phyloP scores from a whole-genome alignment of 1,284 basidiomycete genomes.

The Heimioporus retisporus region DNA sequence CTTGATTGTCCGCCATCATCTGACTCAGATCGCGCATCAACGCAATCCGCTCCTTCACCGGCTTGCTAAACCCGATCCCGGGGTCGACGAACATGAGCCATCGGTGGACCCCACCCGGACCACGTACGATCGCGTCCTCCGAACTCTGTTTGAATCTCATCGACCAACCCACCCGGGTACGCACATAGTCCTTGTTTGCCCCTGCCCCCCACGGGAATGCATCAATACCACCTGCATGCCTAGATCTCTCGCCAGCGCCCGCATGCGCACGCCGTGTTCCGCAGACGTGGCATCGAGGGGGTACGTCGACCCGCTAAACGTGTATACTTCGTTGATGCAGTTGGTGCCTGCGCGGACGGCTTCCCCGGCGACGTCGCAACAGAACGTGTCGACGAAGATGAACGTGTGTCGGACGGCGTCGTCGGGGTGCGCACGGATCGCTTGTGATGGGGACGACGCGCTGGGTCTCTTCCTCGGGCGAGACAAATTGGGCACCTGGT shows the following conservation, averaged over 20 bases:
- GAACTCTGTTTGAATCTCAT: slow-evolving; percentile 82
- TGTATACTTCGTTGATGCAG: slow-evolving; percentile 96
- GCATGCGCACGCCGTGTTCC: slow-evolving; percentile 67
- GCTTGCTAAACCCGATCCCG: slow-evolving; percentile 97
- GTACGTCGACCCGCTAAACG: slow-evolving; percentile 78
- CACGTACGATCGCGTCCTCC: slow-evolving; percentile 74
- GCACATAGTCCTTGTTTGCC: slow-evolving; percentile 65
- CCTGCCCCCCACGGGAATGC: slow-evolving; percentile 91
- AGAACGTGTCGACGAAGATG: slow-evolving; percentile 96
- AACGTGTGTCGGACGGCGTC: slow-evolving; percentile 50
- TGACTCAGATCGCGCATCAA: slow-evolving; percentile 67
- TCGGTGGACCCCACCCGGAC: slow-evolving; percentile 79
- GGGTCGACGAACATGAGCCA: slow-evolving; percentile 97
- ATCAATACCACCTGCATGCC: slow-evolving; percentile 87
- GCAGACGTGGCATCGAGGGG: slow-evolving; percentile 48
- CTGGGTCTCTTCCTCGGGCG: slow-evolving; percentile 77
- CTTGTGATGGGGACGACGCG: slow-evolving; percentile 82
- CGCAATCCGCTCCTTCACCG: slow-evolving; percentile 78
- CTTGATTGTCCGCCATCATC: slow-evolving; percentile 55
- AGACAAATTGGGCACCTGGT: slow-evolving; percentile 79
- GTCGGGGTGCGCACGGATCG: slow-evolving; percentile 46
- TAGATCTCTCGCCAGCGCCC: slow-evolving; percentile 70
- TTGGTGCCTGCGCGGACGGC: slow-evolving; percentile 90
- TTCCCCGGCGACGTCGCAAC: slow-evolving; percentile 82
- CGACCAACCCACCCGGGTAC: slow-evolving; percentile 57